Conservation (phyloP, 176 grass and related monocot genomes). For the Phoenix dactylifera region DNA sequence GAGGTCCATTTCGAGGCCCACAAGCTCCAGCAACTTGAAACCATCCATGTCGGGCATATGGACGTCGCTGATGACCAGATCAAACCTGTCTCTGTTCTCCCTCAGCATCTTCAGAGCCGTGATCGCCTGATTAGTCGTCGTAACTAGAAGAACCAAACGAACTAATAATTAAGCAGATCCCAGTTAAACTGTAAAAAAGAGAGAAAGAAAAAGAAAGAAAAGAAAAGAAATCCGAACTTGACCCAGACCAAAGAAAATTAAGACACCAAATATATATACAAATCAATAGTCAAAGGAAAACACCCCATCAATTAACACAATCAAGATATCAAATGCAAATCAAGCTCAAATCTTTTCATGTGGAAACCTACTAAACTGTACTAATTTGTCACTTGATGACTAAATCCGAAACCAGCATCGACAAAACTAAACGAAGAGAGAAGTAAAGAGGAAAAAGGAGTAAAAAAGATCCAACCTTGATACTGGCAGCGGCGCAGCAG, state of each 20-base stretch:
- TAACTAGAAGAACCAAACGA: conserved; percentile 43
- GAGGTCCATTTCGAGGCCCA: conserved; percentile 90
- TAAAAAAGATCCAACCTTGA: conserved; percentile 12
- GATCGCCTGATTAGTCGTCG: conserved; percentile 50
- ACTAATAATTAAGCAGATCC: conserved; percentile 9
- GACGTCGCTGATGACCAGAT: conserved; percentile 87
- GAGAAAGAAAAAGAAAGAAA: neutral
- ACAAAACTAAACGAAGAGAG: neutral
- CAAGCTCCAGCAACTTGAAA: conserved; percentile 71
- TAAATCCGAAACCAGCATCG: neutral
- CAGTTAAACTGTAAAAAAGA: neutral
- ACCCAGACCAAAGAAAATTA: neutral
- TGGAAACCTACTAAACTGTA: too few species aligned
- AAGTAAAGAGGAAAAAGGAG: neutral
- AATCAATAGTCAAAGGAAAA: too few species aligned
- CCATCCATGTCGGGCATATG: conserved; percentile 83
- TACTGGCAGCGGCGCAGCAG: conserved; percentile 42
- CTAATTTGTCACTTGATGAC: neutral
- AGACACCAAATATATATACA: neutral
- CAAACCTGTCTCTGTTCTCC: conserved; percentile 75
- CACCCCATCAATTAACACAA: too few species aligned
- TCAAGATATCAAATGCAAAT: too few species aligned
- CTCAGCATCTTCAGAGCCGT: conserved; percentile 56
- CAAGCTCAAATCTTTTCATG: too few species aligned
- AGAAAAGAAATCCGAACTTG: neutral